phyloP scores from a whole-genome alignment of 495 filamentous ascomycete species.

The Neurospora sp. region DNA sequence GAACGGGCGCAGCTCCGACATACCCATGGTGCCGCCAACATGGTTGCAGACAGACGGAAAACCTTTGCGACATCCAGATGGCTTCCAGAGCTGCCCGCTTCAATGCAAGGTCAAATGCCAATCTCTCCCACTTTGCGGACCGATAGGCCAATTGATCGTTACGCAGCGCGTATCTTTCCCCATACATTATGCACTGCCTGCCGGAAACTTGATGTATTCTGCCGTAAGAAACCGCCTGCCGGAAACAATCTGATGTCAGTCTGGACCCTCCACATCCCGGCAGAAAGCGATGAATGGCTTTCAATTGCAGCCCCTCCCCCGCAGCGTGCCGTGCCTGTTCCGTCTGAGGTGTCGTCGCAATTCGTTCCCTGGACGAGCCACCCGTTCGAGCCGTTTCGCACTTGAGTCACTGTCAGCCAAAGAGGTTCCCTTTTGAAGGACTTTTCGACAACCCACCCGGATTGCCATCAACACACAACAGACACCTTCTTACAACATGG shows the following conservation, averaged over 20 bases:
- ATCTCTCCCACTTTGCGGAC: neutral
- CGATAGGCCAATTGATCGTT: neutral
- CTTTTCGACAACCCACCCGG: neutral
- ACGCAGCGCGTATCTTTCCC: neutral
- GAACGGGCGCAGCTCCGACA: conserved; percentile 41
- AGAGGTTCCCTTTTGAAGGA: neutral
- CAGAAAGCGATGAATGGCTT: neutral
- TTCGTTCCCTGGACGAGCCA: neutral
- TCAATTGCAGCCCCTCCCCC: neutral
- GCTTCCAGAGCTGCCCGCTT: neutral
- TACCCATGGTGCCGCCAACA: conserved; percentile 46
- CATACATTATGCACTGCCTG: neutral
- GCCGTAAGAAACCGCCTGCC: neutral
- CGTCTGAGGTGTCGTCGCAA: neutral
- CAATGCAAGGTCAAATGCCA: neutral
- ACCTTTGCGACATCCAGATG: neutral
- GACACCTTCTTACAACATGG: conserved; percentile 9
- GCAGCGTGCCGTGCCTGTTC: neutral
- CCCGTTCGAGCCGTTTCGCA: neutral
- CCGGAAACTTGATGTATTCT: neutral
- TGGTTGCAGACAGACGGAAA: conserved; percentile 18
- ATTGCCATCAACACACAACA: neutral
- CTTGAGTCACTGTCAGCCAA: neutral
- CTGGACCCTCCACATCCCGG: neutral
- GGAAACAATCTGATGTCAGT: neutral